Evolutionary conservation across 208 protist species (phyloP).

Genomic region (Trypanosoma mega): DNA sequence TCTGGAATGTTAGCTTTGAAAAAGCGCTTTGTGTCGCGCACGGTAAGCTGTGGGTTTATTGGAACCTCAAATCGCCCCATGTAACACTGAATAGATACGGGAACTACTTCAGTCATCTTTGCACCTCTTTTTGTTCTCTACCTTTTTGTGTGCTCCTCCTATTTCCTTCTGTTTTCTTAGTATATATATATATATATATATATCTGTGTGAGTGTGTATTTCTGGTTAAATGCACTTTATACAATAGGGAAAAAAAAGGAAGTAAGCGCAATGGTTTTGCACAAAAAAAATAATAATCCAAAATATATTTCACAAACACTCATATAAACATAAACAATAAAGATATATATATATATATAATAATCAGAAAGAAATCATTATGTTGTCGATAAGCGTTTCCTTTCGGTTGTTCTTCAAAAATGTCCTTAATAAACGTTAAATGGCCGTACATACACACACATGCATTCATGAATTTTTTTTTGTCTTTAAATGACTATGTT

Average conservation of each 20-base stretch:
- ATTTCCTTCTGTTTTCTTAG: too few relatives aligned
- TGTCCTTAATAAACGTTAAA: too few relatives aligned
- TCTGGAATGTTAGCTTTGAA: slow-evolving; percentile 29
- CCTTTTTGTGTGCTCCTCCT: neutral
- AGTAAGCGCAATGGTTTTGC: neutral
- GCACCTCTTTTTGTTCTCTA: neutral
- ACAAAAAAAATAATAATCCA: slow-evolving; percentile 2
- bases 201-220: neutral
- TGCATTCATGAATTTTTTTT: too few relatives aligned
- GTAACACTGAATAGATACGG: slow-evolving; percentile 56
- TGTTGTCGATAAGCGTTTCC: too few relatives aligned
- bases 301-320: neutral
- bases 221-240: too few relatives aligned
- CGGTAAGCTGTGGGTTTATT: slow-evolving; percentile 31
- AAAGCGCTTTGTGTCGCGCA: slow-evolving; percentile 38
- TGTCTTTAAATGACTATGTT: too few relatives aligned
- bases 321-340: slow-evolving; percentile 8
- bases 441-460: too few relatives aligned
- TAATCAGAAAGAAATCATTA: too few relatives aligned
- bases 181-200: neutral
- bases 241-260: slow-evolving; percentile 3
- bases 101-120: slow-evolving; percentile 26
- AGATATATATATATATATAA: too few relatives aligned
- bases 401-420: too few relatives aligned
- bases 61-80: slow-evolving; percentile 51